Percentiles rank a stretch among this genome's conserved stretches.
Evolutionary conservation across 1,284 basidiomycete genomes (phyloP).

Genomic region (Marasmius sp.): DNA sequence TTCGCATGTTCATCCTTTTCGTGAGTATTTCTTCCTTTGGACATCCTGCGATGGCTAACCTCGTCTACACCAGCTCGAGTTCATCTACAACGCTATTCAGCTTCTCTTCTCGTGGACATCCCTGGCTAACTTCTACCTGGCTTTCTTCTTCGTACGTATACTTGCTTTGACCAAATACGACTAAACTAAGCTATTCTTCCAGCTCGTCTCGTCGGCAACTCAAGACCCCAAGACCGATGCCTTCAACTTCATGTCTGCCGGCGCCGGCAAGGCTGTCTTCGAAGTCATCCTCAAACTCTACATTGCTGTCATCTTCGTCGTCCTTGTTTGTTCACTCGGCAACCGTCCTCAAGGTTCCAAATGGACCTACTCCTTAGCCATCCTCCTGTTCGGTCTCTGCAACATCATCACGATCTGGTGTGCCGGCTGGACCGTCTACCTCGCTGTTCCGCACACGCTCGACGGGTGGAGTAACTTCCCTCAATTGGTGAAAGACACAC

Average conservation of each 20-base stretch:
- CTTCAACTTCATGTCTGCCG: conserved; percentile 73
- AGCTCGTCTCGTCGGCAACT: conserved; percentile 81
- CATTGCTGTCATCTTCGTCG: conserved; percentile 73
- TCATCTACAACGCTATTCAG: conserved; percentile 80
- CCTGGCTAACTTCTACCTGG: conserved; percentile 80
- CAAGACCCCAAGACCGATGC: conserved; percentile 55
- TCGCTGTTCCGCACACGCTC: conserved; percentile 74
- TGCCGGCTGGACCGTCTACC: conserved; percentile 84
- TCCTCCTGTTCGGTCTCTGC: conserved; percentile 73
- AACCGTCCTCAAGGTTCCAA: conserved; percentile 61
- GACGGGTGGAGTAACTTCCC: conserved; percentile 73
- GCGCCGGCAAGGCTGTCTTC: conserved; percentile 76
- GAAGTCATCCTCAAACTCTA: conserved; percentile 84
- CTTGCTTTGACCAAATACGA: conserved; percentile 5
- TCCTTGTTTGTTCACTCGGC: conserved; percentile 72
- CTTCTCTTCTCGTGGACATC: conserved; percentile 85
- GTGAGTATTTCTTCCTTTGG: conserved; percentile 28
- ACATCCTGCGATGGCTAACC: background rate
- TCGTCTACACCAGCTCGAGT: conserved; percentile 53
- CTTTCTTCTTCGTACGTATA: conserved; percentile 76
- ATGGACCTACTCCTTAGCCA: conserved; percentile 78
- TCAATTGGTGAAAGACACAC: conserved; percentile 59
- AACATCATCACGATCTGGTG: conserved; percentile 84
- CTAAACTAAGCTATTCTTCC: conserved; percentile 9
- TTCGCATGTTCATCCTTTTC: conserved; percentile 82